Percentiles rank a stretch among this genome's conserved stretches.
phyloP scores from a whole-genome alignment of 2,329 filamentous ascomycete genomes.

The Laburnicola sp. region DNA sequence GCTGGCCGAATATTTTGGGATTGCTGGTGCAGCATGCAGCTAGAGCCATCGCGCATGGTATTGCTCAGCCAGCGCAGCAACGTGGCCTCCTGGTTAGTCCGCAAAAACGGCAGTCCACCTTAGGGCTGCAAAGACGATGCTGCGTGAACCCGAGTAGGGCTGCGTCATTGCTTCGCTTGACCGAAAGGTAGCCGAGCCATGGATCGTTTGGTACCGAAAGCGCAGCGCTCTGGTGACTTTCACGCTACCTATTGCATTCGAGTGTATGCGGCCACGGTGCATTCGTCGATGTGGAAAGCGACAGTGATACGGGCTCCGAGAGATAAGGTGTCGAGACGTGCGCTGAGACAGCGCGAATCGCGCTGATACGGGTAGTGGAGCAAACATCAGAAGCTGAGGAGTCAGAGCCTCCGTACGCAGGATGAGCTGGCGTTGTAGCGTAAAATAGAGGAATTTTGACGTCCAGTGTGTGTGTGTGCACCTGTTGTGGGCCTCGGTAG shows the following conservation, averaged over 20 bases:
- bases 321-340: slow-evolving; percentile 7
- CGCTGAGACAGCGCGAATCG: slow-evolving; percentile 18
- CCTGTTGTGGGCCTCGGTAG: slow-evolving; percentile 39
- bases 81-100: slow-evolving; percentile 35
- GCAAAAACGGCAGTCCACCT: slow-evolving; percentile 23
- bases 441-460: slow-evolving; percentile 32
- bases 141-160: slow-evolving; percentile 29
- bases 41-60: slow-evolving; percentile 33
- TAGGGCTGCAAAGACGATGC: slow-evolving; percentile 29
- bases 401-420: slow-evolving; percentile 39
- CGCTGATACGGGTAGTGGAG: slow-evolving; percentile 26
- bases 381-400: slow-evolving; percentile 27
- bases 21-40: slow-evolving; percentile 33
- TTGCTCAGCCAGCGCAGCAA: slow-evolving; percentile 37
- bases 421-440: slow-evolving; percentile 41
- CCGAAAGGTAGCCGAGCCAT: background rate
- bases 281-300: slow-evolving; percentile 2
- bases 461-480: slow-evolving; percentile 26
- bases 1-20: slow-evolving; percentile 35
- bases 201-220: background rate
- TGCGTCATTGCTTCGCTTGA: slow-evolving; percentile 34
- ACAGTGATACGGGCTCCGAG: background rate
- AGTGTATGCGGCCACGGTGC: slow-evolving; percentile 2
- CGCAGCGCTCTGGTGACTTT: background rate
- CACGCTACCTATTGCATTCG: background rate